Evolutionary conservation across 2,329 filamentous ascomycete genomes (phyloP), one percentile per base, ranked within the genome.

Genomic region (Escovopsis sp.): DNA sequence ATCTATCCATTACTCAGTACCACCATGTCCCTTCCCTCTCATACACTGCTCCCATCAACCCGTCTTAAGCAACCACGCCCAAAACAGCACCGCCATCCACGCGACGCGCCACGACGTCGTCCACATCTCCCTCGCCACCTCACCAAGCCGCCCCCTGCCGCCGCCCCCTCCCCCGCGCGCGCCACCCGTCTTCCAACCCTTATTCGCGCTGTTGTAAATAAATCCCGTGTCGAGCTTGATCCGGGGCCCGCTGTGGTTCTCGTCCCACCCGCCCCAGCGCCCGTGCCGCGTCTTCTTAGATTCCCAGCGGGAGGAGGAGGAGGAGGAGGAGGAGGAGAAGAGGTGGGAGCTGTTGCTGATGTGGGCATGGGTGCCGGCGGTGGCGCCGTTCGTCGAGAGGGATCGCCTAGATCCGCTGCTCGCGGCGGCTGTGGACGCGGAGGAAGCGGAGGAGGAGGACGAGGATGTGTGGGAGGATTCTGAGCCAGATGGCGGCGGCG

Each of bases 51-150:
- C n/a, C n/a, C n/a, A n/a, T 39, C 33, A 83, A 43, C 77, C 76
- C 48, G 65, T 66, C 58, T 69, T 73, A 38, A 77, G 63, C 45
- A 88, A 57, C 58, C 75, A 82, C 21, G 63, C 63, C 64, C 81
- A 90, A 52, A 76, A 75, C 12, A 61, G 43, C 31, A 76, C 53
- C 15, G 72, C 73, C 53, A 81, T 68, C 65, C 70, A 72, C 5
- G 63, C 64, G 4, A 86, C 75, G 33, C 70, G 63, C 58, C 70
- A 74, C 14, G 76, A 47, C 31, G 70, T 76, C 8, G 62, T 67
- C 56, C 65, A 66, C 27, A 85, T 56, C 52, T 88, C 79, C 18
- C 63, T 60, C 23, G 61, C 51, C 5, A 80, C 66, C 4, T 72
- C 51, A 2, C 53, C 52, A 3, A 68, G 51, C 16, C 50, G 50